Base-by-base conservation (phyloP, 768 basidiomycete species). In the Russula sp. region DNA sequence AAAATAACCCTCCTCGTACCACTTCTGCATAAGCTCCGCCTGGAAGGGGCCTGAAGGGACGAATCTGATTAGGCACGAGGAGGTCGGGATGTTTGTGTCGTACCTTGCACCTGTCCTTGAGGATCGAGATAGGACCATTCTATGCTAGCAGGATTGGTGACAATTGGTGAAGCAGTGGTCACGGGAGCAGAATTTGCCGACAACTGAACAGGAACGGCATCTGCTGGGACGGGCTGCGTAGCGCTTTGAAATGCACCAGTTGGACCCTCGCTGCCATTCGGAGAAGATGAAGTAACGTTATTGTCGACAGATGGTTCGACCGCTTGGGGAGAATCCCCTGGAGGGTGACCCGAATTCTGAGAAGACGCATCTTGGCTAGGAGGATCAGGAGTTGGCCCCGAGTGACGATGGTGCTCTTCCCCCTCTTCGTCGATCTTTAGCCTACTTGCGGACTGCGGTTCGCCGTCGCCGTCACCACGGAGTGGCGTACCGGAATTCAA, bases 51-150 rank as follows among this genome's bases (percentile, higher is more conserved):
- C 94, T 96, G 20, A 16, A 34, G 50, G 49, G 57, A 51, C 47
- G 42, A 45, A 55, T 61, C 53, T 65, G 11, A 66, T 49, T 54
- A 58, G 48, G 37, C 27, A 40, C 11, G 53, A 61, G 52, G 40
- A 32, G 11, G 45, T 1, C 14, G 18, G 22, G 4, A 34, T 22
- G 13, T 7, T 34, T 52, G 22, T 45, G 6, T 68, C 75, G 67
- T 69, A 92, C 94, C 94, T 84, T 98, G 94, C 47, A 95, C 77
- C 63, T 88, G 84, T n/a, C 94, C 93, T 68, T 89, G 84, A 20
- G 93, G 94, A 71, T 98, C 94, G 55, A 93, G 83, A 74, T 98
- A 98, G 27, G 86, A 89, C 94, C 94, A 98, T 71, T 91, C 85
- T 22, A 94, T 74, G 66, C 74, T 80, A 34, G 81, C 78, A 37